Evolutionary conservation across 768 basidiomycete genomes (phyloP), one percentile per base, ranked within the genome.

Genomic region (Lactarius pseudohatsudake): DNA sequence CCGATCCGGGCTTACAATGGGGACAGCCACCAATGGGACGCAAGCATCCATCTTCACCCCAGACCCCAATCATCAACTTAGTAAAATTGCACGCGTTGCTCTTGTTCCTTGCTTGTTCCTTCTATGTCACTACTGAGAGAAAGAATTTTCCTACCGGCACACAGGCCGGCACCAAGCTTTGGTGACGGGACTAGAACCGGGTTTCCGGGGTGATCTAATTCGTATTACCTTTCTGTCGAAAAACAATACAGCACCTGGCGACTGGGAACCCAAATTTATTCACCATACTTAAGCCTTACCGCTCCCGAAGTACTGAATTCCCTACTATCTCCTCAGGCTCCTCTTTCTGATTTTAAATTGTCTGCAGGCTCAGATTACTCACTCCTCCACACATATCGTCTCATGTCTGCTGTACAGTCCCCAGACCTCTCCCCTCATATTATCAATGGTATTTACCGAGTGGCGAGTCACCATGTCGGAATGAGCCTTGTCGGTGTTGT

Each of bases 291-390:
- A 56, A 56, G 16, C 16, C 11, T 26, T 53, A n/a, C 13, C 8
- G 0, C 18, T 30, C 18, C 6, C 53, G 47, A 11, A 53, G n/a
- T 53, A 41, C 4, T 26, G n/a, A 53, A 16, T 22, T 5, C 54
- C 54, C 30, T 40, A 38, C 11, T 13, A 38, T 2, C 7, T 4
- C 38, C 38, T 15, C 34, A 9, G 8, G 4, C 38, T 40, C 38
- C 38, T 40, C 28, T 38, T 13, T 41, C 36, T 50, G 2, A 15
- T 32, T 28, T 34, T n/a, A 22, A 50, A 50, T 22, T 50, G 10
- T 65, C 30, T 59, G 30, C 58, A 43, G 58, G 50, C 11, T 26
- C 64, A 65, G 53, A 59, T 7, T 4, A 22, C 15, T 22, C 38
- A 22, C 9, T 22, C 38, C 15, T 40, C 16, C 22, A 10, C 18